Base-by-base conservation (phyloP, 306 rosid genomes). In the Delonix regia region DNA sequence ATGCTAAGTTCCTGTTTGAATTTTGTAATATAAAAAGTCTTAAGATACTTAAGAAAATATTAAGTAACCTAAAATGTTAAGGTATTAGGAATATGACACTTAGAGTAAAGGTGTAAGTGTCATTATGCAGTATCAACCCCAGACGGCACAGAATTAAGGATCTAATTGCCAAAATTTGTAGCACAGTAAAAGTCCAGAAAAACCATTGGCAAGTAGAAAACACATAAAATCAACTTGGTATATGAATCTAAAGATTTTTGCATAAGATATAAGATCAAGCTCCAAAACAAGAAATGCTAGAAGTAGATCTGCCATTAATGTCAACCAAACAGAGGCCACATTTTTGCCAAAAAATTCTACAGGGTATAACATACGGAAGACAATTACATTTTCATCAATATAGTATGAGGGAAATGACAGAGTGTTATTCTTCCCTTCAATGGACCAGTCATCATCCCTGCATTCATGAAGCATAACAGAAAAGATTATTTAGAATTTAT, bases 361-460 rank as follows among this genome's bases (percentile, higher is more conserved):
- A 72, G 71, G 71, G 41, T 16, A 56, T 75, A 75, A 70, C 16
- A 69, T 25, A 59, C 12, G 71, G 73, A 71, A 78, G 87, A 83
- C 59, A 86, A 83, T 89, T 91, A 93, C 98, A 91, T 91, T 91
- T 90, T 95, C 98, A 81, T 95, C 98, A 85, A 95, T 93, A 81
- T 95, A 93, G 91, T 95, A 95, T 24, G 99, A 95, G 4, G 98
- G 99, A 83, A 95, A 94, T 39, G 97, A 87, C 57, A 92, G 86
- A 8, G 90, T 88, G 84, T 90, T 90, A 73, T 84, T 90, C 87
- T 80, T 82, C 84, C 83, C 99, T 81, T 94, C 99, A 83, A 94
- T 81, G 80, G 85, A 84, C 99, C 97, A 94, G 70, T 92, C 98
- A 66, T 92, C 97, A 55, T 87, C 93, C 84, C 99, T 94, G 99